phyloP scores from a whole-genome alignment of 2,329 filamentous ascomycete genomes.

The Geosmithia morbida region DNA sequence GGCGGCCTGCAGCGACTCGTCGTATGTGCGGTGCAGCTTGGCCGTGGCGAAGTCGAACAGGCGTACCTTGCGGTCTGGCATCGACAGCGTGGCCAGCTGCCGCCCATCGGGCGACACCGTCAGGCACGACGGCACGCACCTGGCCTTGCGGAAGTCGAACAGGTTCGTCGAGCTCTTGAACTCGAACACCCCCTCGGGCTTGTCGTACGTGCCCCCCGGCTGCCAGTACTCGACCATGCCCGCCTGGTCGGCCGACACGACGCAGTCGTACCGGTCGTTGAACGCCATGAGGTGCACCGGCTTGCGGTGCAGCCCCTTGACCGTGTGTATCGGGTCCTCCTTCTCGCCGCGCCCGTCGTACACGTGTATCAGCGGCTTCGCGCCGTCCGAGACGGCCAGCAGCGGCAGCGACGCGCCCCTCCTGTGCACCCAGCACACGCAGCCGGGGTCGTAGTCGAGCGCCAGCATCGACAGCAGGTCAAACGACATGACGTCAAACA shows the following conservation, averaged over 20 bases:
- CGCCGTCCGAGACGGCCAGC: conserved; percentile 68
- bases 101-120: conserved; percentile 76
- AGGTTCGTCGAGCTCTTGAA: conserved; percentile 89
- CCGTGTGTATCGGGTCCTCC: conserved; percentile 57
- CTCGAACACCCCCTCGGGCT: conserved; percentile 81
- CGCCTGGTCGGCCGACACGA: conserved; percentile 73
- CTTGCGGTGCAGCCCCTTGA: conserved; percentile 67
- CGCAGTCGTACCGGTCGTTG: conserved; percentile 80
- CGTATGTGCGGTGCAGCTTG: conserved; percentile 84
- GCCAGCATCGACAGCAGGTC: conserved; percentile 72
- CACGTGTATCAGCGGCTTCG: conserved; percentile 58
- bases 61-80: conserved; percentile 85
- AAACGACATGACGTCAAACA: conserved; percentile 74
- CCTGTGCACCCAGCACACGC: conserved; percentile 83
- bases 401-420: conserved; percentile 78
- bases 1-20: conserved; percentile 79
- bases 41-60: conserved; percentile 85
- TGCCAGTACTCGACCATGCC: conserved; percentile 98
- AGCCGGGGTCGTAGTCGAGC: conserved; percentile 61
- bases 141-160: conserved; percentile 95
- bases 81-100: conserved; percentile 77
- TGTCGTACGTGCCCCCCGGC: conserved; percentile 68
- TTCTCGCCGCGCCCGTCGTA: conserved; percentile 85
- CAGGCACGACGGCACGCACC: conserved; percentile 68
- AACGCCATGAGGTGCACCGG: conserved; percentile 77